Evolutionary conservation across 495 filamentous ascomycete species (phyloP), one percentile per base, ranked within the genome.

Genomic region (Aspergillus sclerotioniger): DNA sequence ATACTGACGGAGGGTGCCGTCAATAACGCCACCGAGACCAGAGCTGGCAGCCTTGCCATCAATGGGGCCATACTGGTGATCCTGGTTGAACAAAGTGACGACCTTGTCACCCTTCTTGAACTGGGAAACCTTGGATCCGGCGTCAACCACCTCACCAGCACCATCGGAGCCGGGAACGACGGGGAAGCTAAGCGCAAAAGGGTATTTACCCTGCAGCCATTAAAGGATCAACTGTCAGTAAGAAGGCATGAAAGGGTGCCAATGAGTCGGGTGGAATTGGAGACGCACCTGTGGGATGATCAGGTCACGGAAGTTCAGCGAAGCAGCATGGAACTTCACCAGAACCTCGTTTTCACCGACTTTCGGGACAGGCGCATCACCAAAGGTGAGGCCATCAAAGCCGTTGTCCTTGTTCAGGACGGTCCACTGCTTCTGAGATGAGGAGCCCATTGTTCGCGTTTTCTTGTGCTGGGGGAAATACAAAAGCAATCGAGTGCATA

Each of bases 301-400:
- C 51, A 93, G 72, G 64, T 94, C 91, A 53, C 91, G 84, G 73
- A 88, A 96, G 70, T 96, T 95, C 54, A 96, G 76, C 2, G 91
- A 91, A 1, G 84, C 87, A 19, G 82, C 89, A 54, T 86, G 77
- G 13, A 93, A 75, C 72, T 86, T 87, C 64, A 96, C 84, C n/a
- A 92, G 76, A 3, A 91, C 86, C 37, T 91, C 87, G 52, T 82
- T 81, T 37, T 90, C 87, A 44, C 85, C 86, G 6, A 86, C 62
- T 55, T 82, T 67, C 10, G 89, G 87, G 37, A 91, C 64, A 0
- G 79, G 68, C 0, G 70, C 79, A 10, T 79, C 79, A 48, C 75
- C 58, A 61, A 78, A 81, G 61, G 82, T 77, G 39, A 91, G 79
- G 51, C 77, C 82, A 57, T 86, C 84, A 62, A 88, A 86, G 48